These are phyloP conservation scores for Pleurostoma richardsiae DNA, from an alignment of 2,329 filamentous ascomycete species.

Conservation along the genomic window DNA sequence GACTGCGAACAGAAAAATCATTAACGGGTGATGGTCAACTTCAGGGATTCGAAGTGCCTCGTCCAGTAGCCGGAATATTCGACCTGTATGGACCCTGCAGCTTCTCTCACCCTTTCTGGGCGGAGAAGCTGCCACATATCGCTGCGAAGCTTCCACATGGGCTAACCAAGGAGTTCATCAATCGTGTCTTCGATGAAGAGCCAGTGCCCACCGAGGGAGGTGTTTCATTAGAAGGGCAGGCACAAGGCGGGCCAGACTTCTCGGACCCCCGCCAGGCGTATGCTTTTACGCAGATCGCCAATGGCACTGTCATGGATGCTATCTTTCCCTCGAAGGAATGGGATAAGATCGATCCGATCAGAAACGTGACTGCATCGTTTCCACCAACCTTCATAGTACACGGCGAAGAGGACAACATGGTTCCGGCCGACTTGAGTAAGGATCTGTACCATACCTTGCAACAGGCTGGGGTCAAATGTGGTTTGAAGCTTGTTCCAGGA, in stretches of 20 bases:
- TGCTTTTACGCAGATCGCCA: slow-evolving; percentile 33
- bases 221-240: slow-evolving; percentile 34
- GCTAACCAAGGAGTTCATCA: slow-evolving; percentile 22
- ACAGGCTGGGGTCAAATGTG: slow-evolving; percentile 23
- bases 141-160: slow-evolving; percentile 17
- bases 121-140: slow-evolving; percentile 21
- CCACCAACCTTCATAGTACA: slow-evolving; percentile 37
- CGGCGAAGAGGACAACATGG: slow-evolving; percentile 30
- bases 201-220: slow-evolving; percentile 30
- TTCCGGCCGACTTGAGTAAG: slow-evolving; percentile 27
- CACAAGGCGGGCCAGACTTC: slow-evolving; percentile 24
- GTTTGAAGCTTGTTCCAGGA: slow-evolving; percentile 27
- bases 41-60: slow-evolving; percentile 29
- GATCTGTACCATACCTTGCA: slow-evolving; percentile 18
- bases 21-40: background rate
- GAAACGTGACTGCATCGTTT: slow-evolving; percentile 21
- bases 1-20: background rate
- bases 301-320: slow-evolving; percentile 28
- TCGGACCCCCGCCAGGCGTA: slow-evolving; percentile 29
- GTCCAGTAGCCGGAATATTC: slow-evolving; percentile 28
- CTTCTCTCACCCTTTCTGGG: slow-evolving; percentile 31
- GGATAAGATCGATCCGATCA: slow-evolving; percentile 25
- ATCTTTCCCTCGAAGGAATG: slow-evolving; percentile 18
- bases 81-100: slow-evolving; percentile 35
- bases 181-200: slow-evolving; percentile 25